Evolutionary conservation across 805 yeast species (phyloP), one percentile per base, ranked within the genome.

Genomic region (Pichia membranifaciens): DNA sequence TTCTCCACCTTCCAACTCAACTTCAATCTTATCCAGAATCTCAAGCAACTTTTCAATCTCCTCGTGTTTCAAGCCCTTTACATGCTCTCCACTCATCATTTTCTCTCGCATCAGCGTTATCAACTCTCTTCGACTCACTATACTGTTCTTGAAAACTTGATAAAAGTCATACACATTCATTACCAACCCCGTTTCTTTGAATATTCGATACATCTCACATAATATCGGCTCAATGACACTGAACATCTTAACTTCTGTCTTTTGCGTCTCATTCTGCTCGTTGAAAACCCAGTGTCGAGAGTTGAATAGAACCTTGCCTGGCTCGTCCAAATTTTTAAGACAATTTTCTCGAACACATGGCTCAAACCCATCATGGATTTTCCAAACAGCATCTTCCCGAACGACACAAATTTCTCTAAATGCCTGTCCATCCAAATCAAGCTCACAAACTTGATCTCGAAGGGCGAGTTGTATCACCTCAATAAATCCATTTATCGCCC

Each of bases 121-220:
- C 29, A 64, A 34, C 34, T 53, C 45, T 12, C 46, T 42, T n/a
- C 48, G 53, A 33, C 51, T 50, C 16, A 48, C 29, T n/a, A 59
- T 42, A 18, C 56, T 54, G 48, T 72, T 76, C 57, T 59, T 59
- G 54, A 60, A 68, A n/a, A 62, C 69, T 29, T 54, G 53, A 51
- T 61, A 67, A 44, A 67, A 64, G 47, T 67, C 70, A 47, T 56
- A 65, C 21, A 67, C 54, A 45, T 67, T 67, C 34, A 65, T 73
- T 28, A 73, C 67, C 3, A 81, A 71, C 21, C 86, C 84, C 0
- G 96, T 90, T 55, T 89, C 96, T 50, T 93, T 76, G 60, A 82
- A 84, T 15, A 87, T 70, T 41, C 78, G 75, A 65, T 78, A 89
- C 45, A 89, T 60, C 42, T 75, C 77, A 28, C 77, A 68, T 6